Evolutionary conservation across 1,139 yeast genomes (phyloP).

Genomic region (Yamadazyma triangularis): DNA sequence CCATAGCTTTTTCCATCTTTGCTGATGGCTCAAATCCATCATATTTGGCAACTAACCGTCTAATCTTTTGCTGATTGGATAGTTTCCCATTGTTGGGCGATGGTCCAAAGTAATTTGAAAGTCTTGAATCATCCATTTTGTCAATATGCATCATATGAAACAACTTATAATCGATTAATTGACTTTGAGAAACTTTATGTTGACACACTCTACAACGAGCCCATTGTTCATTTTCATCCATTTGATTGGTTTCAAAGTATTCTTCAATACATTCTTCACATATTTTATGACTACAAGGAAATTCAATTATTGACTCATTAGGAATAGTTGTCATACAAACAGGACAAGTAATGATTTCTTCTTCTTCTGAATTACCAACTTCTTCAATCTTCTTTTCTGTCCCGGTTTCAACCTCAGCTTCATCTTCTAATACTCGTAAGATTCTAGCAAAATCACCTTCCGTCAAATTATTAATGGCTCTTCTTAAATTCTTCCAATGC

Average conservation of each 20-base stretch:
- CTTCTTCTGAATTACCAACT: neutral
- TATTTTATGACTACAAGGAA: constrained; percentile 65
- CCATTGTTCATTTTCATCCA: constrained; percentile 27
- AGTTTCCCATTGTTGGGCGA: constrained; percentile 12
- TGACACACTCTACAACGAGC: constrained; percentile 54
- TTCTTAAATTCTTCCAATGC: constrained; percentile 21
- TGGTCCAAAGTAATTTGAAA: constrained; percentile 8
- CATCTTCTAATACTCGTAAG: neutral
- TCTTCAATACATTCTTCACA: constrained; percentile 59
- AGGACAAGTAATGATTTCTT: constrained; percentile 49
- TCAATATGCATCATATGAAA: constrained; percentile 45
- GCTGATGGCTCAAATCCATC: constrained; percentile 46
- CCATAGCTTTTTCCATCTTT: constrained; percentile 49
- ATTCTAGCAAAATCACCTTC: constrained; percentile 1
- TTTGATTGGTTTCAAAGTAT: constrained; percentile 42
- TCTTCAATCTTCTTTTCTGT: neutral
- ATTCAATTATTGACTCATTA: constrained; percentile 21
- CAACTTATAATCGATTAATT: constrained; percentile 46
- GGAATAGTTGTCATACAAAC: constrained; percentile 62
- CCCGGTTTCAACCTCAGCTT: neutral
- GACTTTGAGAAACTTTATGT: constrained; percentile 31
- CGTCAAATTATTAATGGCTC: constrained; percentile 5
- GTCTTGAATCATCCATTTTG: constrained; percentile 5
- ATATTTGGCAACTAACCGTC: constrained; percentile 24
- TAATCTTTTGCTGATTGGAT: constrained; percentile 12